These are phyloP conservation scores for Silene noctiflora DNA, from an alignment of 179 eudicot genomes.

Conservation along the genomic window DNA sequence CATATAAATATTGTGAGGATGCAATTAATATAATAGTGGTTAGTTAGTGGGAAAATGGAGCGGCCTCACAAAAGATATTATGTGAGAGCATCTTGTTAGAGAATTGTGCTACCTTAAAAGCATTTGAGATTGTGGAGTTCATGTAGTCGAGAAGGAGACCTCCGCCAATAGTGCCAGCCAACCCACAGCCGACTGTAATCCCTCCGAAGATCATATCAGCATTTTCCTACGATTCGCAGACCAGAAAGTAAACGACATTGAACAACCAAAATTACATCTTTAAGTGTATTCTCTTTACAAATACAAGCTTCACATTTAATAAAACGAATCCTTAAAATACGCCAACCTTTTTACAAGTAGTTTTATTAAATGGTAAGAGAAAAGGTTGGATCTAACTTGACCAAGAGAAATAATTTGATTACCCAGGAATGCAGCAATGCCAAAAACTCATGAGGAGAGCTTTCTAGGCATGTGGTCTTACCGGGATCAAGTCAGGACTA, in stretches of 20 bases:
- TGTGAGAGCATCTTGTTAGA: not conserved
- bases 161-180: slow-evolving; percentile 77
- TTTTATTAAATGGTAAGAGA: no score
- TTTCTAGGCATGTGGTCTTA: no score
- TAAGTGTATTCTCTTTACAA: not conserved
- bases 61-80: not conserved
- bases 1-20: not conserved
- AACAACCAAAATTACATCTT: not conserved
- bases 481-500: no score
- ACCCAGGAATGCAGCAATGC: no score
- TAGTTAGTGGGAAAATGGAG: not conserved
- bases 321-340: not conserved
- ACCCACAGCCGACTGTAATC: slow-evolving; percentile 72
- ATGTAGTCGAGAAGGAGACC: slow-evolving; percentile 71
- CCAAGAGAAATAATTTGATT: no score
- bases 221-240: slow-evolving; percentile 39
- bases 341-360: not conserved
- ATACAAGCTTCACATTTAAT: no score
- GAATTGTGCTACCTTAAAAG: slow-evolving; percentile 63
- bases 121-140: slow-evolving; percentile 71
- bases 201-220: slow-evolving; percentile 91
- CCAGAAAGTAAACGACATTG: not conserved
- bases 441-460: no score
- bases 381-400: no score
- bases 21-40: not conserved